These are phyloP conservation scores for Collybia mongolica DNA, from an alignment of 768 basidiomycete genomes.

Conservation along the genomic window DNA sequence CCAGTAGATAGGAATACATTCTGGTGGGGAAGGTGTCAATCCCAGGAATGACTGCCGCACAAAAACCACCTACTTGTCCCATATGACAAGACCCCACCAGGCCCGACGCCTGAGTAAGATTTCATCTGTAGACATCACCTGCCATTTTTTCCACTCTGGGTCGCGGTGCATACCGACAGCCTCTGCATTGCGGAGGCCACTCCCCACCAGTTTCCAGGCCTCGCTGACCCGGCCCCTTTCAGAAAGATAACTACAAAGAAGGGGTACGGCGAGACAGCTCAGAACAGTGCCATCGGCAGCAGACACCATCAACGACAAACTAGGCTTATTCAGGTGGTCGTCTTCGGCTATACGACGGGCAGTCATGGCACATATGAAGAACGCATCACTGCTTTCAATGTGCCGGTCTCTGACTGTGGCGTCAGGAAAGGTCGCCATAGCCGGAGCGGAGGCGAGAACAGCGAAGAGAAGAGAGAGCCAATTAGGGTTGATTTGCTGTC, in stretches of 20 bases:
- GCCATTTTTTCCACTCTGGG: constrained; percentile 38
- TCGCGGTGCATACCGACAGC: constrained; percentile 45
- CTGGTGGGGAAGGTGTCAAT: constrained; percentile 21
- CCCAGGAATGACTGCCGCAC: neutral
- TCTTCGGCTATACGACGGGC: constrained; percentile 48
- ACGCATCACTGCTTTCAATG: constrained; percentile 17
- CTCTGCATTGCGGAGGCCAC: constrained; percentile 35
- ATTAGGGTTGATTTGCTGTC: constrained; percentile 43
- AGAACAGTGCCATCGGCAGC: constrained; percentile 46
- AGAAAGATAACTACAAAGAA: constrained; percentile 44
- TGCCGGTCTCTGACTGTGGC: constrained; percentile 10
- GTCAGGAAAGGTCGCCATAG: neutral
- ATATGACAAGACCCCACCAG: constrained; percentile 42
- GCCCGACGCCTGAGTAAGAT: constrained; percentile 36
- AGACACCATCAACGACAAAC: constrained; percentile 31
- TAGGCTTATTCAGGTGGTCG: constrained; percentile 34
- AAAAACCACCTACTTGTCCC: constrained; percentile 36
- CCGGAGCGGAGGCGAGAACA: constrained; percentile 41
- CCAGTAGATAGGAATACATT: constrained; percentile 41
- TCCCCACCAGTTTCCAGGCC: constrained; percentile 46
- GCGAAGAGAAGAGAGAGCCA: constrained; percentile 53
- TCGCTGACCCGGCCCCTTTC: constrained; percentile 48
- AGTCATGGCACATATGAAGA: constrained; percentile 42
- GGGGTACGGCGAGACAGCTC: constrained; percentile 42
- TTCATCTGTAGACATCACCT: constrained; percentile 43